phyloP scores from a whole-genome alignment of 2,329 filamentous ascomycete genomes.

The Aspergillus melleus region DNA sequence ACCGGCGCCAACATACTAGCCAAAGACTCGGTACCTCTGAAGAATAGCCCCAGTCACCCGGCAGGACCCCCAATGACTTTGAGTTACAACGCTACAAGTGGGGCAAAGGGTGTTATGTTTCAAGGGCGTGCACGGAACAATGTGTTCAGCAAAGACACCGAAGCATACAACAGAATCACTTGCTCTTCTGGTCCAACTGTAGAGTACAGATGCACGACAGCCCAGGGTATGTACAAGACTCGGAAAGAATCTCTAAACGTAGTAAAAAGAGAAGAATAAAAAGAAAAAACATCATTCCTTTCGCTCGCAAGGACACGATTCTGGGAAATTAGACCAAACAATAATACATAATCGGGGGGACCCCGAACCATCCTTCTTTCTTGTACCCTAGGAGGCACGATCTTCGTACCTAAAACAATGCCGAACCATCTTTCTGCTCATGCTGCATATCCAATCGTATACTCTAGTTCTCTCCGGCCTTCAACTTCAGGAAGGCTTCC shows the following conservation, averaged over 20 bases:
- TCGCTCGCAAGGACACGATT: slow-evolving; percentile 44
- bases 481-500: slow-evolving; percentile 74
- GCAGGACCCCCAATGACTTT: background rate
- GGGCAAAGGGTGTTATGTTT: slow-evolving; percentile 3
- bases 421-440: slow-evolving; percentile 33
- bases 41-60: background rate
- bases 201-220: slow-evolving; percentile 41
- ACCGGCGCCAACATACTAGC: background rate
- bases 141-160: slow-evolving; percentile 22
- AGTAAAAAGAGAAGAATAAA: slow-evolving; percentile 13
- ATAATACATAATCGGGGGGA: slow-evolving; percentile 42
- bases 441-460: slow-evolving; percentile 20
- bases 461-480: slow-evolving; percentile 50
- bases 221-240: slow-evolving; percentile 45
- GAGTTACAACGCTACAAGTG: background rate
- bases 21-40: background rate
- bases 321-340: slow-evolving; percentile 43
- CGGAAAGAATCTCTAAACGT: slow-evolving; percentile 42
- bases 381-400: slow-evolving; percentile 37
- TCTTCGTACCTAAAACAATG: slow-evolving; percentile 31
- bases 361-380: slow-evolving; percentile 34
- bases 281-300: slow-evolving; percentile 38
- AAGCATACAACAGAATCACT: slow-evolving; percentile 37
- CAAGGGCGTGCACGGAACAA: slow-evolving; percentile 11
- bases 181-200: slow-evolving; percentile 40